Conservation (phyloP, 176 grass and related monocot genomes). For the bread wheat (Triticum aestivum) region DNA sequence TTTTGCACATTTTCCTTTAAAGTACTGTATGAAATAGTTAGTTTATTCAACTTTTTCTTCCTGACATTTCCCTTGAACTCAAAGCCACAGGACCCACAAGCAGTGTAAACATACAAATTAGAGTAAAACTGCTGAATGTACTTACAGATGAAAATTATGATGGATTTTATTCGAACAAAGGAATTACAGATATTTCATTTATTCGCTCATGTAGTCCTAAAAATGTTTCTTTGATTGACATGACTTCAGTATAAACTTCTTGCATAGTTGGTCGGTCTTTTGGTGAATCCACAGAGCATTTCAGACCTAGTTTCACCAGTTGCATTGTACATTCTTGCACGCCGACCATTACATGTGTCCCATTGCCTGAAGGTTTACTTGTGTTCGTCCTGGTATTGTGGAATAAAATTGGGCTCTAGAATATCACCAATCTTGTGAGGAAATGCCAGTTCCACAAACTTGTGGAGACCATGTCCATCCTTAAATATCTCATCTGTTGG, state of each 20-base stretch:
- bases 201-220: background rate
- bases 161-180: background rate
- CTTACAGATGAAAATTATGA: background rate
- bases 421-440: constrained; percentile 17
- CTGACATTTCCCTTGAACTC: background rate
- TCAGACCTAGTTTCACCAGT: constrained; percentile 1
- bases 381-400: constrained; percentile 4
- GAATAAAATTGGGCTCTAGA: background rate
- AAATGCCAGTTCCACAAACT: background rate
- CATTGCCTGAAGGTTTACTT: background rate
- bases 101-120: background rate
- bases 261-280: constrained; percentile 16
- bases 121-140: constrained; percentile 4
- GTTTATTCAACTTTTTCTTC: background rate
- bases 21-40: background rate
- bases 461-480: background rate
- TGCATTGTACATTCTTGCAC: background rate
- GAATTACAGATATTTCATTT: background rate
- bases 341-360: background rate
- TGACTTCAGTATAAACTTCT: background rate
- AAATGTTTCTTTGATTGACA: constrained; percentile 17
- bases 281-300: constrained; percentile 6
- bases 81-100: background rate
- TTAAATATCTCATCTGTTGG: constrained; percentile 6
- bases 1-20: background rate